Evolutionary conservation across 305 asterid species (phyloP).

Genomic region (Withania somnifera): DNA sequence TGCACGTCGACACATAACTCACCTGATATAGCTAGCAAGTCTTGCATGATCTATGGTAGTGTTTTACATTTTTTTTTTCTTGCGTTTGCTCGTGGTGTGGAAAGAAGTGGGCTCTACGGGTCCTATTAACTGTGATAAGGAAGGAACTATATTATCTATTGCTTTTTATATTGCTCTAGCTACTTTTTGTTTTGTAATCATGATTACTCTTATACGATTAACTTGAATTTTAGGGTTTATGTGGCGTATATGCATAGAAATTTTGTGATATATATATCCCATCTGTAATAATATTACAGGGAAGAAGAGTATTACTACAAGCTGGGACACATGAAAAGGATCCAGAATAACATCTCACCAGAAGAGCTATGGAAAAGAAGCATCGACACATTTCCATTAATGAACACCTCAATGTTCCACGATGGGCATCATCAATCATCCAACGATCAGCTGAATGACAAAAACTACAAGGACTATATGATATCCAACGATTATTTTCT

Average conservation of each 20-base stretch:
- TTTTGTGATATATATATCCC: not conserved
- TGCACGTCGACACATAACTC: not conserved
- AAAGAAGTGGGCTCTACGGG: not conserved
- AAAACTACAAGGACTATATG: not conserved
- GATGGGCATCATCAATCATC: not conserved
- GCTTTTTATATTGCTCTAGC: not conserved
- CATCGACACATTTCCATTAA: not conserved
- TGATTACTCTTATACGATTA: not conserved
- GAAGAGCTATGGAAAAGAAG: no score
- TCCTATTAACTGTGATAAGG: not conserved
- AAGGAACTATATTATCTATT: not conserved
- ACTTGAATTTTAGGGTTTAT: not conserved
- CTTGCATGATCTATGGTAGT: not conserved
- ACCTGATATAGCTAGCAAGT: not conserved
- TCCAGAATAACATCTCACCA: no score
- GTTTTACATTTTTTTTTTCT: no score
- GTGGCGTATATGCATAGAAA: not conserved
- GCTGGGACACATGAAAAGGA: not conserved
- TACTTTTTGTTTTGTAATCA: not conserved
- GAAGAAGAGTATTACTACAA: not conserved
- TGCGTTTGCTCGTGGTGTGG: not conserved
- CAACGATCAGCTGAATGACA: not conserved
- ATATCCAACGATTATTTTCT: slow-evolving; percentile 1
- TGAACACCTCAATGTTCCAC: not conserved
- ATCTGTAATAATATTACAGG: not conserved